These are phyloP conservation scores for Scutellaria barbata DNA, from an alignment of 257 asterid genomes.

Conservation along the genomic window DNA sequence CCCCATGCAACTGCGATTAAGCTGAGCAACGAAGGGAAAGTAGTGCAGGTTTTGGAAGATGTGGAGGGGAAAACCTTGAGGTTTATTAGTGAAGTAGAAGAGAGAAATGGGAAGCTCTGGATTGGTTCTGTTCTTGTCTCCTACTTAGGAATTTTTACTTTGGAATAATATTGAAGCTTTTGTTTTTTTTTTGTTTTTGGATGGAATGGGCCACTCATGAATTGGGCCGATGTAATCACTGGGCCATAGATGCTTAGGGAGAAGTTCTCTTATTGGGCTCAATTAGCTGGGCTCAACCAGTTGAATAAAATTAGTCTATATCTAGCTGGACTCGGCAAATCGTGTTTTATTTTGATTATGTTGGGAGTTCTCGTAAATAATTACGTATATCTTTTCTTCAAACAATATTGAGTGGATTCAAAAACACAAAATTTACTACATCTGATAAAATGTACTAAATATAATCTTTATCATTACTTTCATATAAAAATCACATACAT, in stretches of 20 bases:
- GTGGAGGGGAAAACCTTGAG: slow-evolving; percentile 55
- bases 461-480: no score
- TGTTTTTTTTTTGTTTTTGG: background rate
- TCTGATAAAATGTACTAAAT: no score
- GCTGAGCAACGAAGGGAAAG: slow-evolving; percentile 56
- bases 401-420: no score
- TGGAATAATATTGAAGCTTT: slow-evolving; percentile 30
- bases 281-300: no score
- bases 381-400: no score
- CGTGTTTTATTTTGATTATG: no score
- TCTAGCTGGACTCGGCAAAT: no score
- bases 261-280: background rate
- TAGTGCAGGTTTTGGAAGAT: slow-evolving; percentile 68
- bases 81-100: slow-evolving; percentile 76
- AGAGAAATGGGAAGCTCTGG: slow-evolving; percentile 70
- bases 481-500: no score
- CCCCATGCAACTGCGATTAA: slow-evolving; percentile 67
- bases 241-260: background rate
- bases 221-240: background rate
- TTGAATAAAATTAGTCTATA: no score
- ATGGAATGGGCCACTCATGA: background rate
- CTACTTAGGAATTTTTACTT: slow-evolving; percentile 51
- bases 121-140: slow-evolving; percentile 69
- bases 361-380: no score
- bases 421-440: no score